phyloP scores from a whole-genome alignment of 495 filamentous ascomycete species.

The Penicillium coprophilum region DNA sequence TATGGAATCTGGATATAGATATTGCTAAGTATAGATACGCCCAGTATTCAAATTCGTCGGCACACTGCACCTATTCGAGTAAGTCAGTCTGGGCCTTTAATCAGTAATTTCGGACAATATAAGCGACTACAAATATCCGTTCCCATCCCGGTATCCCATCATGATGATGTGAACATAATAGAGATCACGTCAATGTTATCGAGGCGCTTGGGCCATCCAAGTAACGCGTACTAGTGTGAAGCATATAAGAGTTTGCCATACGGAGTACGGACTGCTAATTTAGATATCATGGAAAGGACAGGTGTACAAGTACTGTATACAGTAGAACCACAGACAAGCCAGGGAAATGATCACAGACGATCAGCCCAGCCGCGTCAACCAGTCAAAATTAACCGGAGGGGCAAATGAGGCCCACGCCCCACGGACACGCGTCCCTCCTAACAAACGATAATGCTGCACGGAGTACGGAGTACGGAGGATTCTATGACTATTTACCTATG shows the following conservation, averaged over 20 bases:
- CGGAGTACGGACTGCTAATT: neutral
- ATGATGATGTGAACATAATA: conserved; percentile 10
- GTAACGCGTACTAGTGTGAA: neutral
- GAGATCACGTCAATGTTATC: conserved; percentile 11
- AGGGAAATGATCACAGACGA: conserved; percentile 30
- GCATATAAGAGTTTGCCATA: neutral
- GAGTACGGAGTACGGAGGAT: no score
- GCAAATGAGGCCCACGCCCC: conserved; percentile 17
- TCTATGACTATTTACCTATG: neutral
- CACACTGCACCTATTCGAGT: conserved; percentile 4
- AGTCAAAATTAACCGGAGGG: conserved; percentile 20
- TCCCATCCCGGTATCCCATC: neutral
- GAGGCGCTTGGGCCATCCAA: conserved; percentile 5
- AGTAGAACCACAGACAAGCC: neutral
- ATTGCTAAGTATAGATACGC: neutral
- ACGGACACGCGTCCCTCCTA: conserved; percentile 30
- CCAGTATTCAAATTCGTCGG: conserved; percentile 1
- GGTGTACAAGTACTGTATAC: neutral
- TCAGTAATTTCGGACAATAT: neutral
- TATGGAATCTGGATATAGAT: neutral
- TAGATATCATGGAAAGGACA: conserved; percentile 5
- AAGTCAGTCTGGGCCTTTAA: neutral
- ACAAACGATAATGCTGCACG: neutral
- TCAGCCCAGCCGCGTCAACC: conserved; percentile 25
- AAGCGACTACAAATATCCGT: conserved; percentile 4